Percentiles rank a stretch among this genome's conserved stretches.
phyloP scores from a whole-genome alignment of 2,329 filamentous ascomycete species.

The Microcyclosporella mali region DNA sequence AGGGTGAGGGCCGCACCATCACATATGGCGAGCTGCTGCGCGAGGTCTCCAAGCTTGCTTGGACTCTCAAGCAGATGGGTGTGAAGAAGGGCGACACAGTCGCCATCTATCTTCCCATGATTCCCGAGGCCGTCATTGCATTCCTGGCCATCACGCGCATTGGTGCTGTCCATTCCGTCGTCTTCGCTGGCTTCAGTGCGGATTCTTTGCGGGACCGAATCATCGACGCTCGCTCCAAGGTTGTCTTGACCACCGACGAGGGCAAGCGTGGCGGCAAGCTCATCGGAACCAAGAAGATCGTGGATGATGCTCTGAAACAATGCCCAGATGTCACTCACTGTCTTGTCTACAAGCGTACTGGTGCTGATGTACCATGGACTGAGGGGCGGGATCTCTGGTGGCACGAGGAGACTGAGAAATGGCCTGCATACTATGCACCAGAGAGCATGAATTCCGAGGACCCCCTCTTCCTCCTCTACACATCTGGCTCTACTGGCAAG shows the following conservation, averaged over 20 bases:
- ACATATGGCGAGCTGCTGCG: slow-evolving; percentile 90
- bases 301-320: slow-evolving; percentile 94
- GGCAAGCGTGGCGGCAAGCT: slow-evolving; percentile 96
- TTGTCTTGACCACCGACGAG: slow-evolving; percentile 95
- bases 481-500: slow-evolving; percentile 95
- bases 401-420: slow-evolving; percentile 98
- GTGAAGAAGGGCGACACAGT: slow-evolving; percentile 97
- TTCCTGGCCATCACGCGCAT: slow-evolving; percentile 89
- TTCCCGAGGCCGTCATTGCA: slow-evolving; percentile 87
- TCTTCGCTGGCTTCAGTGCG: slow-evolving; percentile 95
- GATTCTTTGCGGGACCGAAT: slow-evolving; percentile 95
- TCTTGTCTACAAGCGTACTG: slow-evolving; percentile 92
- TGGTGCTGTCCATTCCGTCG: slow-evolving; percentile 91
- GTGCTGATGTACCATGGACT: slow-evolving; percentile 86
- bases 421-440: slow-evolving; percentile 83
- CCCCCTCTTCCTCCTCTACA: slow-evolving; percentile 95
- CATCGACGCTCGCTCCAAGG: slow-evolving; percentile 80
- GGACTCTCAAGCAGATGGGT: slow-evolving; percentile 88
- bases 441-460: slow-evolving; percentile 90
- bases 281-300: slow-evolving; percentile 98
- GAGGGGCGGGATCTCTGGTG: slow-evolving; percentile 89
- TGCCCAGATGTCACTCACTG: slow-evolving; percentile 82
- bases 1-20: slow-evolving; percentile 76
- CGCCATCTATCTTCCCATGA: slow-evolving; percentile 97
- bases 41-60: slow-evolving; percentile 81